Percentiles rank a stretch among this genome's conserved stretches.
Evolutionary conservation across 345 rosid species (phyloP).

Genomic region (Cardamine chenopodiifolia): DNA sequence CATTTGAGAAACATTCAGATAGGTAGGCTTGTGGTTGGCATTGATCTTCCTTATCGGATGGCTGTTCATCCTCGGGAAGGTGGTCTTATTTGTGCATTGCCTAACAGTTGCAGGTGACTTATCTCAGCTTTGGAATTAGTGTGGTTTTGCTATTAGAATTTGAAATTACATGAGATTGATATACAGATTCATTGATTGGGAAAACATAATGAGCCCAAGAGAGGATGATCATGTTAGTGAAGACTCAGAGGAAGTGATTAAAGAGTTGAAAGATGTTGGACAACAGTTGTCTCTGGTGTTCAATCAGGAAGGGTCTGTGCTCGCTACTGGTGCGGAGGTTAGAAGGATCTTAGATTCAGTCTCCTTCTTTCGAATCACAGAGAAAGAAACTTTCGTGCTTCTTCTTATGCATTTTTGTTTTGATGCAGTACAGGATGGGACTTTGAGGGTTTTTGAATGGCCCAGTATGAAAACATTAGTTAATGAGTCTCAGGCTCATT

Average conservation of each 20-base stretch:
- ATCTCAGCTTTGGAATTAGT: background rate
- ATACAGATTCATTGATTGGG: constrained; percentile 78
- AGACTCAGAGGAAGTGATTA: constrained; percentile 57
- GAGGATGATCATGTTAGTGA: constrained; percentile 52
- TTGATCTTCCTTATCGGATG: constrained; percentile 86
- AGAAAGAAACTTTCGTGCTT: background rate
- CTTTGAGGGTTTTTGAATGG: constrained; percentile 85
- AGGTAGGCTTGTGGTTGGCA: constrained; percentile 52
- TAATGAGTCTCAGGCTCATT: constrained; percentile 66
- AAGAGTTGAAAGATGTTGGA: constrained; percentile 60
- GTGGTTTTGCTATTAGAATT: background rate
- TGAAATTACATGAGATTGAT: constrained; percentile 9
- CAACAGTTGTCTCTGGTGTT: constrained; percentile 78
- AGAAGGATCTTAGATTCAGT: constrained; percentile 14
- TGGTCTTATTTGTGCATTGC: constrained; percentile 75
- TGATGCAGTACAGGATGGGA: constrained; percentile 88
- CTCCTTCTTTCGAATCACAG: background rate
- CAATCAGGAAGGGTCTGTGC: constrained; percentile 63
- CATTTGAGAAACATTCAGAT: constrained; percentile 44
- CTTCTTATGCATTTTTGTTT: constrained; percentile 49
- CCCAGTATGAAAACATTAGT: constrained; percentile 75
- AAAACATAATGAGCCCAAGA: constrained; percentile 44
- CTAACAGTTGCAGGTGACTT: constrained; percentile 70
- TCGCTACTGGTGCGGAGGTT: constrained; percentile 93
- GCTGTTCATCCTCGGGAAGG: constrained; percentile 76